These are phyloP conservation scores for Solanum habrochaites DNA, from an alignment of 257 asterid species.

Conservation along the genomic window DNA sequence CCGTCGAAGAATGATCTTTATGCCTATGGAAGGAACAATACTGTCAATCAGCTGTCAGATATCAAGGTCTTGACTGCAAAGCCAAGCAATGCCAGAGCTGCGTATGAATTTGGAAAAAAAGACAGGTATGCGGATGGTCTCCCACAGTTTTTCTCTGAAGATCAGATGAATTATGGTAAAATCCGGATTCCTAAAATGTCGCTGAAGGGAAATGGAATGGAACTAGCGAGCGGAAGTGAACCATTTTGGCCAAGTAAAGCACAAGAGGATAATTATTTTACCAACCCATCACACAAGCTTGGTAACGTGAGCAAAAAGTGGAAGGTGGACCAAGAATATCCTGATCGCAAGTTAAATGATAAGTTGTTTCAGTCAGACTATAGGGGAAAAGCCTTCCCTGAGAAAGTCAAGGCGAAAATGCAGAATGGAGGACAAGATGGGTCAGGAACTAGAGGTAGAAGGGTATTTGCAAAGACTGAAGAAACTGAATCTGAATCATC, in stretches of 20 bases:
- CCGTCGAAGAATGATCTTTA: constrained; percentile 35
- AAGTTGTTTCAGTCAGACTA: constrained; percentile 35
- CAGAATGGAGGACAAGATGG: constrained; percentile 45
- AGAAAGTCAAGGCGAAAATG: constrained; percentile 28
- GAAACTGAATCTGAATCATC: constrained; percentile 98
- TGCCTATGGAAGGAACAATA: constrained; percentile 53
- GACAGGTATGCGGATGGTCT: constrained; percentile 32
- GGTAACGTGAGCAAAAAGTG: constrained; percentile 50
- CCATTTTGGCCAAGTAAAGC: constrained; percentile 36
- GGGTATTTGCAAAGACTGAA: constrained; percentile 38
- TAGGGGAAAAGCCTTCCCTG: constrained; percentile 34
- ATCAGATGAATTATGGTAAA: constrained; percentile 47
- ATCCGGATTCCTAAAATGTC: constrained; percentile 45
- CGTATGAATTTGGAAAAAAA: constrained; percentile 42
- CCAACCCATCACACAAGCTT: constrained; percentile 33
- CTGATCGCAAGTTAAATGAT: constrained; percentile 40
- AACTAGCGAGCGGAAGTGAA: constrained; percentile 37
- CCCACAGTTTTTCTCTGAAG: constrained; percentile 44
- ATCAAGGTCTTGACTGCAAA: constrained; percentile 65
- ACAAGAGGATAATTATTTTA: constrained; percentile 37
- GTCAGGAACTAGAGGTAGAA: constrained; percentile 27
- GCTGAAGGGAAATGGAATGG: constrained; percentile 47
- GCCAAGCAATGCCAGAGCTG: constrained; percentile 40
- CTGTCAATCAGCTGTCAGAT: constrained; percentile 73
- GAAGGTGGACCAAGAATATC: constrained; percentile 39